These are phyloP conservation scores for Plasmodium chabaudi DNA, from an alignment of 169 alveolate genomes.

Conservation along the genomic window DNA sequence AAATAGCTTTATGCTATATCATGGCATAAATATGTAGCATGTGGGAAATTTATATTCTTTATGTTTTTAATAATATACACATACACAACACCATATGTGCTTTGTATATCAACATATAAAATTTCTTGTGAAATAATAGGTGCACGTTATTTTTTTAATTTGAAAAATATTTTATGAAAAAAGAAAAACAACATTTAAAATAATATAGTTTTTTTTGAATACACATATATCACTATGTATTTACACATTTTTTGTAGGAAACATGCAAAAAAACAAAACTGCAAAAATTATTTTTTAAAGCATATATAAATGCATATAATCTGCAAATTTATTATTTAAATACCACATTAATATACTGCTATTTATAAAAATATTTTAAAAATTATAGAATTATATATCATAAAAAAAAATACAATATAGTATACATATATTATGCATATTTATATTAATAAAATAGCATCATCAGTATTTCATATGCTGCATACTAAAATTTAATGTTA, in stretches of 20 bases:
- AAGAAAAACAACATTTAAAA: not conserved
- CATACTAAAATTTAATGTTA: not conserved
- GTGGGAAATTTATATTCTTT: slow-evolving; percentile 11
- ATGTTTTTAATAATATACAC: too few species aligned
- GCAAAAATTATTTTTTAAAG: not conserved
- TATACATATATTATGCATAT: not conserved
- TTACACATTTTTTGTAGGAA: slow-evolving; percentile 4
- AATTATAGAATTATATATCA: slow-evolving; percentile 36
- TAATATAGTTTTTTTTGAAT: slow-evolving; percentile 36
- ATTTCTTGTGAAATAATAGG: slow-evolving; percentile 21
- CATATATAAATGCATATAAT: slow-evolving; percentile 11
- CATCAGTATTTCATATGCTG: too few species aligned
- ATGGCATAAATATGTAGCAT: not conserved
- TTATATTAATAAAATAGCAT: too few species aligned
- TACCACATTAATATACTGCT: slow-evolving; percentile 1
- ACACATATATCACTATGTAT: slow-evolving; percentile 30
- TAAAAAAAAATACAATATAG: too few species aligned
- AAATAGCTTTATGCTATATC: not conserved
- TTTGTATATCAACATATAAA: slow-evolving; percentile 7
- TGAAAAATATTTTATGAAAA: too few species aligned
- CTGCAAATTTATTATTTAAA: slow-evolving; percentile 2
- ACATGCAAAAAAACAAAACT: not conserved
- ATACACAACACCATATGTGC: not conserved
- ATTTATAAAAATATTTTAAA: not conserved
- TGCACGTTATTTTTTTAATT: slow-evolving; percentile 34